Evolutionary conservation across 2,329 filamentous ascomycete genomes (phyloP), one percentile per base, ranked within the genome.

Genomic region (Salinomyces thailandicus): DNA sequence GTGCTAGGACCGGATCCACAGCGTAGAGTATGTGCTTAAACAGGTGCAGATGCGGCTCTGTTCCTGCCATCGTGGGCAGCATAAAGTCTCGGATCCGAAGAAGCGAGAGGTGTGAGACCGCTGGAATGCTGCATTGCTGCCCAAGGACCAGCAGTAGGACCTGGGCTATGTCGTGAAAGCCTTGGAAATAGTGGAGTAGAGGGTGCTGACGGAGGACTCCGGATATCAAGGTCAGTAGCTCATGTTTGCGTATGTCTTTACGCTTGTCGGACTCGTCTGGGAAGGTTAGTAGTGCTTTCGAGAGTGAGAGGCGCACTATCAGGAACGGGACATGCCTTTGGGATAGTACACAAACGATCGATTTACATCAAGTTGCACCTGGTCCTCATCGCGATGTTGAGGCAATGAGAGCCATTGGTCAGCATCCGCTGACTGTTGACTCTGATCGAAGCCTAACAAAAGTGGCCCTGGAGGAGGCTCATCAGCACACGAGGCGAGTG

Each of bases 301-400:
- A n/a, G 22, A 26, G 22, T 8, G 9, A 26, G n/a, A n/a, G n/a
- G n/a, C n/a, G n/a, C n/a, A 26, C 9, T 26, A 26, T 26, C 22
- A n/a, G 22, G 27, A 30, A 16, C 27, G 15, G 27, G 11, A n/a
- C 71, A 52, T 69, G 91, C 86, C 75, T 44, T 75, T 72, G 9
- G 91, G 91, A 59, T 98, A 98, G 64, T 95, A 93, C 42, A 96
- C 81, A 62, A 98, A 98, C n/a, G 91, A 87, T 38, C 91, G 75
- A 61, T 95, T 77, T 38, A 98, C 91, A 57, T 98, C 91, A 32
- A 96, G 72, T 53, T 79, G 73, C 26, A 98, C 86, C 62, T 98
- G 91, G 33, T 82, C 78, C 60, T 98, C 91, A 52, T 98, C 91
- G 20, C 66, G 67, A 62, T 98, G 91, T n/a, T 62, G 69, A 18